phyloP scores from a whole-genome alignment of 305 asterid species.

The Solanum aculeatissimum region DNA sequence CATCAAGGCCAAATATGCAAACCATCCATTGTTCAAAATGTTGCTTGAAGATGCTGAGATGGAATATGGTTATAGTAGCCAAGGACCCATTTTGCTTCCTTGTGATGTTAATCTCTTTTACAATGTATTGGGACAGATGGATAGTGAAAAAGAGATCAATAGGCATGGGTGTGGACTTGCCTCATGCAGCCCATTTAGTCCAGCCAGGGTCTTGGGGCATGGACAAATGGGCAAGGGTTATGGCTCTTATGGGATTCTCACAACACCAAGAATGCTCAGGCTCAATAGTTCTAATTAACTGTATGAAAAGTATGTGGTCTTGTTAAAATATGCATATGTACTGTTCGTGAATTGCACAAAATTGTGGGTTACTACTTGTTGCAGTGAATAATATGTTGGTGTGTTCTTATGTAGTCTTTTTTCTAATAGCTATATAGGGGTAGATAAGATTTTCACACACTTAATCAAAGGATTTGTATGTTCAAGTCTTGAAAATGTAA shows the following conservation, averaged over 20 bases:
- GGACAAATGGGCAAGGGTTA: slow-evolving; percentile 8
- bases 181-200: slow-evolving; percentile 41
- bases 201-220: slow-evolving; percentile 13
- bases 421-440: neutral
- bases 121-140: slow-evolving; percentile 41
- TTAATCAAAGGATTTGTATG: neutral
- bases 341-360: neutral
- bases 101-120: slow-evolving; percentile 52
- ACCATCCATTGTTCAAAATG: slow-evolving; percentile 64
- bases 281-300: neutral
- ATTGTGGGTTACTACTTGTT: neutral
- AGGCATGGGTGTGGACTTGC: neutral
- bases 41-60: slow-evolving; percentile 64
- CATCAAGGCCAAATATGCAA: slow-evolving; percentile 36
- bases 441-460: neutral
- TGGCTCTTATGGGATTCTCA: slow-evolving; percentile 23
- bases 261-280: slow-evolving; percentile 24
- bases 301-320: neutral
- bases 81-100: slow-evolving; percentile 57
- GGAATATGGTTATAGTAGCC: slow-evolving; percentile 46
- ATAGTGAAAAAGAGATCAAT: slow-evolving; percentile 1
- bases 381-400: neutral
- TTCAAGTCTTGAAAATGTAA: neutral
- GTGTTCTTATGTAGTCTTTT: neutral
- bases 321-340: neutral